phyloP scores from a whole-genome alignment of 257 asterid genomes.

The Ocimum tenuiflorum region DNA sequence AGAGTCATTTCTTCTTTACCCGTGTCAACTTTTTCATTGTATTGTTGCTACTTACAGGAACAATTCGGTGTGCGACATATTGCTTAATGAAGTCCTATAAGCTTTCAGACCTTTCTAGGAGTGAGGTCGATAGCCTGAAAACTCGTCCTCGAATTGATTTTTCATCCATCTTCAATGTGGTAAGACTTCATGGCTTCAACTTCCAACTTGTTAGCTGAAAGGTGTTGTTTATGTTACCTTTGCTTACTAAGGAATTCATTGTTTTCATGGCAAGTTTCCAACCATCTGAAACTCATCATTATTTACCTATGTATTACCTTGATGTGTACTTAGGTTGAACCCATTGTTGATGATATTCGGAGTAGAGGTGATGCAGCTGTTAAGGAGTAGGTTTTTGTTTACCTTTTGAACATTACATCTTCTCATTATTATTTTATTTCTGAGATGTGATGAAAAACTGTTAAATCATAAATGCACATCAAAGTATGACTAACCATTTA shows the following conservation, averaged over 20 bases:
- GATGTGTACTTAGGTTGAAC: conserved; percentile 62
- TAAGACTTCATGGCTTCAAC: conserved; percentile 31
- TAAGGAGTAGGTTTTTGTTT: conserved; percentile 68
- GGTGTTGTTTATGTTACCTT: neutral
- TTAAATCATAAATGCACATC: neutral
- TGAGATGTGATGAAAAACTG: conserved; percentile 5
- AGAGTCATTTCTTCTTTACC: neutral
- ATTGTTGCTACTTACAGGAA: conserved; percentile 35
- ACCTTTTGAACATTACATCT: conserved; percentile 17
- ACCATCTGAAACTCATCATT: neutral
- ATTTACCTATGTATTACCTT: neutral
- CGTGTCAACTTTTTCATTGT: neutral
- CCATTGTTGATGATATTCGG: conserved; percentile 84
- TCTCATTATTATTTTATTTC: conserved; percentile 7
- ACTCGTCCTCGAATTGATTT: conserved; percentile 91
- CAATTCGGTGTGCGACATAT: conserved; percentile 32
- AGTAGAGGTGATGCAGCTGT: conserved; percentile 86
- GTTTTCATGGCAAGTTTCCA: neutral
- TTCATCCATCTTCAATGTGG: conserved; percentile 67
- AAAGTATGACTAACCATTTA: neutral
- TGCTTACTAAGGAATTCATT: neutral
- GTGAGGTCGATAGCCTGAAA: conserved; percentile 75
- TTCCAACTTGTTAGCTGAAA: neutral
- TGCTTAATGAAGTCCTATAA: conserved; percentile 81
- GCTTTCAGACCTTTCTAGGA: conserved; percentile 65